Evolutionary conservation across 2,329 filamentous ascomycete species (phyloP), one percentile per base, ranked within the genome.

Genomic region (Pseudogymnoascus sp.): DNA sequence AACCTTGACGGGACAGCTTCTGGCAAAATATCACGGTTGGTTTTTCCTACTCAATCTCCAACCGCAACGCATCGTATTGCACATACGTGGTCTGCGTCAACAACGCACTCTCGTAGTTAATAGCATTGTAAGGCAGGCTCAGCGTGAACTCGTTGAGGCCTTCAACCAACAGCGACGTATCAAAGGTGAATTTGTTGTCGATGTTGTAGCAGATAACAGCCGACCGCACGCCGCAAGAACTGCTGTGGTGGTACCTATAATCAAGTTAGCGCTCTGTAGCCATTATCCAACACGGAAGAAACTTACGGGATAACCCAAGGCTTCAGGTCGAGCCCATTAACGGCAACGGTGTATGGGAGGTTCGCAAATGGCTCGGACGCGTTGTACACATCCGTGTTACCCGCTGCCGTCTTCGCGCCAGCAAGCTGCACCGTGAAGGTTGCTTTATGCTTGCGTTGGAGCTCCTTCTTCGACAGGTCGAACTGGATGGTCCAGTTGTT

Each of bases 381-480:
- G 66, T 84, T 85, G 67, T 75, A 84, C 1, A 81, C 75, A 70
- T 87, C 84, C 1, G 83, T 86, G 68, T 88, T 88, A 1, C 85
- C 84, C 0, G 81, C 78, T 3, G 83, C 83, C 0, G 82, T 84
- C 74, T 88, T 88, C 1, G 81, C 85, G 2, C 81, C 85, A 0
- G 85, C 85, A 1, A 88, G 76, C 69, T 88, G 85, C 1, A 88
- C 78, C 0, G 85, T 88, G 26, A 88, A 80, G 0, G 82, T 87
- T 0, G 83, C 85, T 23, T 75, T 73, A 31, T 71, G 75, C 63
- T 76, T 79, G 5, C 73, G 71, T 2, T 71, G 67, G 1, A 85
- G 67, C 60, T 82, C 74, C 0, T 73, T 68, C 31, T 75, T 70
- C 4, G 74, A 72, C 60, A 83, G 68, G 62, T 82, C 77, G 64